These are phyloP conservation scores for Rhizophagus sp. DNA, from an alignment of 192 early-diverging fungal genomes.

Conservation along the genomic window DNA sequence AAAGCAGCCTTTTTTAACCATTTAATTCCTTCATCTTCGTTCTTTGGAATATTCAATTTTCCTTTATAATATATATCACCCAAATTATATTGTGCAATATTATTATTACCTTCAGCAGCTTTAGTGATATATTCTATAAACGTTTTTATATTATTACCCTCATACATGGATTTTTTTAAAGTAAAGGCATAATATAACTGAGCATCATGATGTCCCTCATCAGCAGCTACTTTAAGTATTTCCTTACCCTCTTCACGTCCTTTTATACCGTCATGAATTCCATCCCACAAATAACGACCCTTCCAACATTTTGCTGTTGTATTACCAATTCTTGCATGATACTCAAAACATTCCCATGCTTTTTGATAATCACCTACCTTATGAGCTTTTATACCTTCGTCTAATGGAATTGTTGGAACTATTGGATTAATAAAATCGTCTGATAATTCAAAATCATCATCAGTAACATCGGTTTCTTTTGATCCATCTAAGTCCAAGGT, in stretches of 20 bases:
- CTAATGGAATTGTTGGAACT: no score
- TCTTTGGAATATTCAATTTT: no score
- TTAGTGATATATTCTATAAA: neutral
- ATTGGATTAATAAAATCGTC: no score
- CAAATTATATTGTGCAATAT: no score
- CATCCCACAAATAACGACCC: neutral
- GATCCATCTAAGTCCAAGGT: no score
- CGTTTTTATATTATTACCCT: neutral
- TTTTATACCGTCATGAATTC: neutral
- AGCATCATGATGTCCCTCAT: neutral
- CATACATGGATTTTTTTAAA: neutral
- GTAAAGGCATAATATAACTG: neutral
- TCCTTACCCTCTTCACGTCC: neutral
- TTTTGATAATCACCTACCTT: no score
- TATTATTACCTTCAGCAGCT: neutral
- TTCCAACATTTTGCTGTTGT: conserved; percentile 1
- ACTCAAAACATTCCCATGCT: neutral
- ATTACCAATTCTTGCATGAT: neutral
- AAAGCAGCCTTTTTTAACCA: no score
- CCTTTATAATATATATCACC: no score
- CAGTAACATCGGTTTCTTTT: no score
- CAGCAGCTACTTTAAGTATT: conserved; percentile 4
- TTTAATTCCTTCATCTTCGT: no score
- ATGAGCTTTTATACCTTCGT: no score
- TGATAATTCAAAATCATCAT: no score